phyloP scores from a whole-genome alignment of 768 basidiomycete genomes.

The Kondoa malvinella region DNA sequence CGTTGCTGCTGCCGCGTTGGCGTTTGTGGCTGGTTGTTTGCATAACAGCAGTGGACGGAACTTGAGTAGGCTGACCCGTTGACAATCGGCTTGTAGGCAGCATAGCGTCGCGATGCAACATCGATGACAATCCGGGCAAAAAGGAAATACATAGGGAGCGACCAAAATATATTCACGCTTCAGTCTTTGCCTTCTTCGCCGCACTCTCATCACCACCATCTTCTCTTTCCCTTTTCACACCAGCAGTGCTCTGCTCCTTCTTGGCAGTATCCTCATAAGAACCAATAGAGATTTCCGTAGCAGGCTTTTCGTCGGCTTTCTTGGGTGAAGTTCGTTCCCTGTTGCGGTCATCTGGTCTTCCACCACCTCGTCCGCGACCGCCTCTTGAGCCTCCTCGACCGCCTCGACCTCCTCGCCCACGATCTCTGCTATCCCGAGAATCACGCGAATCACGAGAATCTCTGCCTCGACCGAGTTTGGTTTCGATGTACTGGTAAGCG shows the following conservation, averaged over 20 bases:
- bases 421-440: constrained; percentile 7
- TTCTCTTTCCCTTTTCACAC: background rate
- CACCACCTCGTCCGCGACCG: constrained; percentile 19
- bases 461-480: constrained; percentile 6
- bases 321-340: constrained; percentile 17
- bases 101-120: no score
- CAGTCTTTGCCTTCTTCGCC: constrained; percentile 10
- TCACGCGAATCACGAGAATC: constrained; percentile 2
- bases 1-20: no score
- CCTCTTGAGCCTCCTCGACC: constrained; percentile 20
- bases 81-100: no score
- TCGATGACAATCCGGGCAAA: no score
- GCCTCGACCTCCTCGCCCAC: no score
- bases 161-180: background rate
- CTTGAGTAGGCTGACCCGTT: no score
- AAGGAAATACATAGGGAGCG: background rate
- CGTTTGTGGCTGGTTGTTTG: no score
- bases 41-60: no score
- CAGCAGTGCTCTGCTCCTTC: constrained; percentile 4
- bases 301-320: constrained; percentile 13
- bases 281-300: constrained; percentile 1
- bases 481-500: constrained; percentile 18
- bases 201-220: background rate
- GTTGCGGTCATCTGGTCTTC: constrained; percentile 15
- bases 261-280: background rate